These are phyloP conservation scores for Malus sieversii DNA, from an alignment of 306 rosid species.

Conservation along the genomic window DNA sequence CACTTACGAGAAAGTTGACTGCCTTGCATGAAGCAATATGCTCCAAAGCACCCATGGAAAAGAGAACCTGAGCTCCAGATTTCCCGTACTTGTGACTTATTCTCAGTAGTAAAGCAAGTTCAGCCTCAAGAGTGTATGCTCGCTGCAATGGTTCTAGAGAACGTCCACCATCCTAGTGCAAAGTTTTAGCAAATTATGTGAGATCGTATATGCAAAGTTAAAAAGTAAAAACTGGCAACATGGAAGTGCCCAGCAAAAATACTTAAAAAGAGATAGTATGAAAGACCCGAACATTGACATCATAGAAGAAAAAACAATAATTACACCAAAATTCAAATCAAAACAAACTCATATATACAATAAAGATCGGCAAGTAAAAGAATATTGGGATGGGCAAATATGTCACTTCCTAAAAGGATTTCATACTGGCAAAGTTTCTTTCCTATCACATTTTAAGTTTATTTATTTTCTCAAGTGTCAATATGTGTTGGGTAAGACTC, in stretches of 20 bases:
- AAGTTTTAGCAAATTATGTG: conserved; percentile 5
- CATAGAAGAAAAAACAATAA: not conserved
- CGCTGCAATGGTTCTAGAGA: conserved; percentile 75
- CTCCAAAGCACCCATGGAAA: conserved; percentile 80
- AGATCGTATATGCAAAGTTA: not conserved
- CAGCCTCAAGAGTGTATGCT: conserved; percentile 82
- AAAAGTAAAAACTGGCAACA: not conserved
- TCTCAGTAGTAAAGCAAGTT: conserved; percentile 71
- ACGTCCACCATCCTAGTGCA: conserved; percentile 66
- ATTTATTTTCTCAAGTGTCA: not conserved
- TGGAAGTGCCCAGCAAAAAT: not conserved
- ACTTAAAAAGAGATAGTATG: not conserved
- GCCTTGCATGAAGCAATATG: conserved; percentile 78
- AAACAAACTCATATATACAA: not conserved
- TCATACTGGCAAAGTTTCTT: not conserved
- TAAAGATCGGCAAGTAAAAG: not conserved
- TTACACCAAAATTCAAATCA: not conserved
- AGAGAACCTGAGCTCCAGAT: conserved; percentile 82
- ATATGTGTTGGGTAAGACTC: not conserved
- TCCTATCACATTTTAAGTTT: not conserved
- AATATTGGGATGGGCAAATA: not conserved
- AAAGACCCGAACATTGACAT: not conserved
- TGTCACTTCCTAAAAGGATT: not conserved
- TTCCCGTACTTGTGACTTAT: conserved; percentile 85
- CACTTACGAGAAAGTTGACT: conserved; percentile 48